Percentiles rank a stretch among this genome's conserved stretches.
These are phyloP conservation scores for Geotrichum phurueaensis DNA, from an alignment of 1,139 yeast species.

Conservation along the genomic window DNA sequence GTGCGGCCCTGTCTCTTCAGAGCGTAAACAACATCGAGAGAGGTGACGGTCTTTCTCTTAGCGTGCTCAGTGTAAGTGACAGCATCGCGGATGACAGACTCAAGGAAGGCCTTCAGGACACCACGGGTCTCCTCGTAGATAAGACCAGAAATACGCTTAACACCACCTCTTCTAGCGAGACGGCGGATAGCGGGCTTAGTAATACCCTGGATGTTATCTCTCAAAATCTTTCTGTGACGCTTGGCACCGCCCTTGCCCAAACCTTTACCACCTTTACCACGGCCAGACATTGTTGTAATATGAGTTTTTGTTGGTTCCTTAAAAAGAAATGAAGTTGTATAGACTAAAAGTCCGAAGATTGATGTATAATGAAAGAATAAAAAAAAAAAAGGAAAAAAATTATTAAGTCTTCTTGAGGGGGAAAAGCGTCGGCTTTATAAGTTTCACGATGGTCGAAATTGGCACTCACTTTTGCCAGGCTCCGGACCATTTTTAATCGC, in stretches of 20 bases:
- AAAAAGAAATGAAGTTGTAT: constrained; percentile 1
- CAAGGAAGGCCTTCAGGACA: constrained; percentile 92
- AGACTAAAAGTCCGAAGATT: not conserved
- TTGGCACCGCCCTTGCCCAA: constrained; percentile 98
- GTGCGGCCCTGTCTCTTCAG: constrained; percentile 99
- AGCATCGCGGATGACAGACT: constrained; percentile 96
- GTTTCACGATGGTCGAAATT: not conserved
- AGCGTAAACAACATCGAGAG: constrained; percentile 97
- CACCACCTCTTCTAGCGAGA: constrained; percentile 99
- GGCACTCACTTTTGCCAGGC: not conserved
- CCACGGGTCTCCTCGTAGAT: constrained; percentile 99
- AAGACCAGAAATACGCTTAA: constrained; percentile 97
- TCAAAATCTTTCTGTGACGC: constrained; percentile 99
- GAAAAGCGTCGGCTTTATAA: not conserved
- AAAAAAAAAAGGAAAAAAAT: constrained; percentile 1
- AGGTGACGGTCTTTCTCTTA: constrained; percentile 99
- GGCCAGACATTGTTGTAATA: constrained; percentile 75
- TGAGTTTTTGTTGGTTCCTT: constrained; percentile 22
- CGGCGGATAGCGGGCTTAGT: constrained; percentile 99
- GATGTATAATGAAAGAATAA: not conserved
- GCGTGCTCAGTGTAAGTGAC: constrained; percentile 99
- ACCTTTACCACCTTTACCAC: constrained; percentile 99
- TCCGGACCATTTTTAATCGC: not conserved
- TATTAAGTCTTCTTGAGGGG: not conserved
- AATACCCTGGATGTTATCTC: constrained; percentile 99